These are phyloP conservation scores for Plasmodium billcollinsi DNA, from an alignment of 169 alveolate genomes.

Conservation along the genomic window DNA sequence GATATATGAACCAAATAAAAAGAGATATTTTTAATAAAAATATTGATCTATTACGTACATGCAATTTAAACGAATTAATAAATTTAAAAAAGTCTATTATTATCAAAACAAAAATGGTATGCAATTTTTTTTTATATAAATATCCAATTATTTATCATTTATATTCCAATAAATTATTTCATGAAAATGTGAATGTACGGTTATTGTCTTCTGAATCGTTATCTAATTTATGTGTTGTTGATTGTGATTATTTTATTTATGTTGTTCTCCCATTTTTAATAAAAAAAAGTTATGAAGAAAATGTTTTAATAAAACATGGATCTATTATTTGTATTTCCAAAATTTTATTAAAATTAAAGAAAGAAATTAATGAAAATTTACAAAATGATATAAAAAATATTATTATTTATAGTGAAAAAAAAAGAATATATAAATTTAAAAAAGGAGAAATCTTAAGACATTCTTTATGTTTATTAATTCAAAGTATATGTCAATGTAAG, in stretches of 20 bases:
- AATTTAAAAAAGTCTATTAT: conserved; percentile 63
- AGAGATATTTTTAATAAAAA: conserved; percentile 31
- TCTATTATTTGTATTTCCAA: conserved; percentile 66
- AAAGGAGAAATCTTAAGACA: conserved; percentile 76
- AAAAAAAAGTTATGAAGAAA: conserved; percentile 73
- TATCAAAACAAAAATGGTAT: conserved; percentile 47
- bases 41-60: conserved; percentile 47
- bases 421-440: conserved; percentile 49
- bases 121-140: conserved; percentile 54
- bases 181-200: conserved; percentile 53
- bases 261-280: conserved; percentile 71
- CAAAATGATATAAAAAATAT: conserved; percentile 72
- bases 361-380: conserved; percentile 39
- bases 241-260: conserved; percentile 32
- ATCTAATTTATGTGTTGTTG: conserved; percentile 30
- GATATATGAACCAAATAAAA: conserved; percentile 15
- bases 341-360: conserved; percentile 41
- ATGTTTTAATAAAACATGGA: conserved; percentile 56
- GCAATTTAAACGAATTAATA: conserved; percentile 56
- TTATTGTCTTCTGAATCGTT: conserved; percentile 55
- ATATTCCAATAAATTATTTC: conserved; percentile 54
- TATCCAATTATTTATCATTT: conserved; percentile 72
- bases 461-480: conserved; percentile 56
- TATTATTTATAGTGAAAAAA: conserved; percentile 56
- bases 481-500: conserved; percentile 73